Evolutionary conservation across 73 alveolate species (phyloP).

Genomic region (Diophrys sp.): DNA sequence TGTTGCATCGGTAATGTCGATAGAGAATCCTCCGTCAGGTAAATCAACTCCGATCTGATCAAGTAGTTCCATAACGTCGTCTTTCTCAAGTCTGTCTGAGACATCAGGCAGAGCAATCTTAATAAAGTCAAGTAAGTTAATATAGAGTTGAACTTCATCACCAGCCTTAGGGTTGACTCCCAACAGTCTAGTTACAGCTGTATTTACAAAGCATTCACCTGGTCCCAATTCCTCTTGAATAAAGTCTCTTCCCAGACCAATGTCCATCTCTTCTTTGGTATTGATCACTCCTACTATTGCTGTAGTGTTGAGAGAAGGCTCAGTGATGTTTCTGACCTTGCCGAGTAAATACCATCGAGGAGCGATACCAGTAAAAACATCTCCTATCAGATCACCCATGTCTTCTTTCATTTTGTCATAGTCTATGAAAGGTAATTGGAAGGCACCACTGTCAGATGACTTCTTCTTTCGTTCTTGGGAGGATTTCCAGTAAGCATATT

Average conservation of each 20-base stretch:
- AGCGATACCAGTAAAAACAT: constrained; percentile 63
- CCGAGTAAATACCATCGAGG: constrained; percentile 78
- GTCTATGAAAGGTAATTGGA: not conserved
- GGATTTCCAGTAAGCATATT: not conserved
- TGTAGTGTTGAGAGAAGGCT: constrained; percentile 19
- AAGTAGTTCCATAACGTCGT: not conserved
- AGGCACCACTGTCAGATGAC: not conserved
- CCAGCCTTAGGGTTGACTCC: constrained; percentile 13
- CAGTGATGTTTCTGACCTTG: constrained; percentile 41
- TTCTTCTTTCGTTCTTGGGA: not conserved
- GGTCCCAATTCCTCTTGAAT: constrained; percentile 34
- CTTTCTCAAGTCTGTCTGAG: not conserved
- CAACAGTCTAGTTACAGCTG: constrained; percentile 42
- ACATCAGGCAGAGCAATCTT: not conserved
- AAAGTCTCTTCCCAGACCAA: constrained; percentile 62
- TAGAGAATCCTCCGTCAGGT: not conserved
- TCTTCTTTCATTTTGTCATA: not conserved
- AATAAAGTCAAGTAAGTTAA: constrained; percentile 16
- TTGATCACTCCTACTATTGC: constrained; percentile 36
- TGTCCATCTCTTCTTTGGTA: constrained; percentile 47
- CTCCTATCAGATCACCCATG: not conserved
- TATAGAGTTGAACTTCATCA: constrained; percentile 8
- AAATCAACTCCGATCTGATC: not conserved
- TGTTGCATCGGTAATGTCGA: constrained; percentile 3
- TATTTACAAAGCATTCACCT: constrained; percentile 42